Evolutionary conservation across 1,284 basidiomycete species (phyloP).

Genomic region (Marasmius oreades): DNA sequence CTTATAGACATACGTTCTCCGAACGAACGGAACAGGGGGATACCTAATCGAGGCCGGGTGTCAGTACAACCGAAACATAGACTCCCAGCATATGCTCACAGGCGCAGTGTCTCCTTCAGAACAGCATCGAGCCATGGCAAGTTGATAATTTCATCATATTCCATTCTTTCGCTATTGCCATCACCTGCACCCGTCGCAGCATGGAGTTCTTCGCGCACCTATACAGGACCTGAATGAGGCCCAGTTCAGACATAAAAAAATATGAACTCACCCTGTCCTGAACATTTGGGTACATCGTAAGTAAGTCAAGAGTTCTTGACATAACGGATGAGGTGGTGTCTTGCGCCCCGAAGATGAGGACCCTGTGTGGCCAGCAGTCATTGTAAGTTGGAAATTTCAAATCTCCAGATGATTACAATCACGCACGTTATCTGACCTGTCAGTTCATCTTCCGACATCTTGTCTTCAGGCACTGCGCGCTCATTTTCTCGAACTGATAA

Average conservation of each 20-base stretch:
- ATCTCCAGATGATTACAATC: background rate
- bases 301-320: constrained; percentile 32
- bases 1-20: constrained; percentile 33
- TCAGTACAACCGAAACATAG: background rate
- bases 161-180: constrained; percentile 21
- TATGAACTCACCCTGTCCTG: constrained; percentile 21
- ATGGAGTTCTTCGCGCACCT: constrained; percentile 31
- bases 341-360: constrained; percentile 43
- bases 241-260: background rate
- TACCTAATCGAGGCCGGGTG: constrained; percentile 24
- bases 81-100: constrained; percentile 27
- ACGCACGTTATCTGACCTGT: constrained; percentile 47
- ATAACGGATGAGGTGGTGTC: constrained; percentile 40
- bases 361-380: constrained; percentile 20
- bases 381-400: background rate
- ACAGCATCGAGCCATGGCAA: constrained; percentile 44
- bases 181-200: constrained; percentile 19
- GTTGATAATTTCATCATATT: constrained; percentile 33
- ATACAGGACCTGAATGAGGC: background rate
- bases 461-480: constrained; percentile 26
- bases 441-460: constrained; percentile 37
- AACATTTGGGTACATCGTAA: constrained; percentile 27
- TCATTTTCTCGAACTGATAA: constrained; percentile 37
- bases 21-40: constrained; percentile 42
- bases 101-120: constrained; percentile 41